Base-by-base conservation (phyloP, 768 basidiomycete genomes). In the Agrocybe chaxingu region DNA sequence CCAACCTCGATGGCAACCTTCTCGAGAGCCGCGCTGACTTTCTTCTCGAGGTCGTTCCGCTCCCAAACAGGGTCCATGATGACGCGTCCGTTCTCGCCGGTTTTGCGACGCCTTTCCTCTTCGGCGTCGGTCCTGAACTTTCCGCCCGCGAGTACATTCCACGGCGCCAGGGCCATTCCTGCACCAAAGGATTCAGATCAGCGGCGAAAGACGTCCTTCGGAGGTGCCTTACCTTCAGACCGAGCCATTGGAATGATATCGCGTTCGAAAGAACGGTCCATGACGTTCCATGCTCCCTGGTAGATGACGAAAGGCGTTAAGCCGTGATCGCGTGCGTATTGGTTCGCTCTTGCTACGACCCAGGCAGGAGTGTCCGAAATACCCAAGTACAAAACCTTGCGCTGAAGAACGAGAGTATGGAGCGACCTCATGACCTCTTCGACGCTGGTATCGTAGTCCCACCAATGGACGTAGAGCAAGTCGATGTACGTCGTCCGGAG, bases 361-460 rank as follows among this genome's bases (percentile, higher is more conserved):
- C 76, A 79, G 0, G 77, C 77, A 2, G 75, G 75, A 2, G 68
- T 61, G 34, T 76, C 67, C 10, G 67, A 70, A 32, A 70, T 55
- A 10, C 71, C 70, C 18, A 71, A 63, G 56, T 80, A 79, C 4
- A 78, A 59, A 12, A 82, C 78, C 57, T 84, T 84, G 12, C 82
- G 74, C 18, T 66, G 58, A 7, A 64, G 61, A 42, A 84, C 76
- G 35, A 84, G 70, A 16, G 68, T 68, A 55, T 85, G 78, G 4
- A 86, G 64, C 4, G 68, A 63, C 42, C 74, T 70, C 80, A 85
- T 82, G 30, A 84, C 62, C 62, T 86, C 83, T 54, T 77, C 74
- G 42, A 84, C 68, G 11, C 69, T 67, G 8, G 78, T 79, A 10
- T 69, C 62, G 52, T 67, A 81, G 57, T 83, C 81, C 80, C 80